Evolutionary conservation across 2,329 filamentous ascomycete species (phyloP).

Genomic region (Nemania diffusa): DNA sequence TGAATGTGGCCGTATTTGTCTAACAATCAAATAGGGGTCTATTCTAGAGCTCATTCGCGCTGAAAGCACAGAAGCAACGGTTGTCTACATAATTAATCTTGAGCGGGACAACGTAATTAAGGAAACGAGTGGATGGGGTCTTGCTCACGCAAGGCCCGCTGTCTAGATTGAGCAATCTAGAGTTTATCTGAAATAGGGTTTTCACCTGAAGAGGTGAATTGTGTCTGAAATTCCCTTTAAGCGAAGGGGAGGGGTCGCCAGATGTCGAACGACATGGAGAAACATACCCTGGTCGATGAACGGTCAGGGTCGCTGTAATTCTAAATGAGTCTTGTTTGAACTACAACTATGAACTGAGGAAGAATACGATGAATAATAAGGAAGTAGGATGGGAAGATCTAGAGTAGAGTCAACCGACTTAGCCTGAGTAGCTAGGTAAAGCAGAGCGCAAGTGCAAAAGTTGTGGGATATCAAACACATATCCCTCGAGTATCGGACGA

Average conservation of each 20-base stretch:
- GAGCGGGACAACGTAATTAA: not conserved
- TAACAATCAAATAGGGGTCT: too few species aligned
- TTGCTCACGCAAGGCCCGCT: conserved; percentile 2
- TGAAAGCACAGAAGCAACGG: too few species aligned
- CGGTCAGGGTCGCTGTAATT: not conserved
- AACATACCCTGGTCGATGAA: not conserved
- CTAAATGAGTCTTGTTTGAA: not conserved
- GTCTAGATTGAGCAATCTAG: not conserved
- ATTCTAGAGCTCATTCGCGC: too few species aligned
- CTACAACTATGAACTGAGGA: not conserved
- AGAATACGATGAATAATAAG: not conserved
- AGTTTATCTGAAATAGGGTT: not conserved
- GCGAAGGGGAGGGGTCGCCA: not conserved
- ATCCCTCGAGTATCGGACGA: not conserved
- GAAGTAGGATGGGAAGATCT: not conserved
- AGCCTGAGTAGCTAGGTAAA: not conserved
- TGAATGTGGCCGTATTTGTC: too few species aligned
- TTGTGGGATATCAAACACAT: not conserved
- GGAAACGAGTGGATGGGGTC: not conserved
- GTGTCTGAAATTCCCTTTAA: not conserved
- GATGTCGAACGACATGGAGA: not conserved
- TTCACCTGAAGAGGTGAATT: not conserved
- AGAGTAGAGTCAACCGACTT: not conserved
- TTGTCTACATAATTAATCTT: too few species aligned
- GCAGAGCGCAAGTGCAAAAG: not conserved